Evolutionary conservation across 306 rosid species (phyloP).

Genomic region (Vigna hirtella): DNA sequence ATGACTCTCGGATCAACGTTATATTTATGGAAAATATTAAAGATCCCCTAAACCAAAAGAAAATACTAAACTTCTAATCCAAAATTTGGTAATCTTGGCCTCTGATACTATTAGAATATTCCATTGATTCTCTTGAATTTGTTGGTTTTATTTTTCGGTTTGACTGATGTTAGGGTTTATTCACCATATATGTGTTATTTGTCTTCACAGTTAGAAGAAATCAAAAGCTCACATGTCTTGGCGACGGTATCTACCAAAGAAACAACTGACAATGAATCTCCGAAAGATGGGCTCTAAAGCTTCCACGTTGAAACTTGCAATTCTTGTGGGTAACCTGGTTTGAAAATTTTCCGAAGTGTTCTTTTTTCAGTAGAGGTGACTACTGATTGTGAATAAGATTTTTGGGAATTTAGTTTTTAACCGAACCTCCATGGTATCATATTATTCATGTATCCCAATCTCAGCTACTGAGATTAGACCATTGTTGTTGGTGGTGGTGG

Average conservation of each 20-base stretch:
- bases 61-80: not conserved
- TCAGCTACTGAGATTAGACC: not conserved
- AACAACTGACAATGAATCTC: slow-evolving; percentile 57
- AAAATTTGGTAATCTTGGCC: slow-evolving; percentile 28
- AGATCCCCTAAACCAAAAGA: not conserved
- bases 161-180: slow-evolving; percentile 22
- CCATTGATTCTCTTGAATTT: slow-evolving; percentile 27
- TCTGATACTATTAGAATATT: slow-evolving; percentile 2
- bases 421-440: not conserved
- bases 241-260: slow-evolving; percentile 60
- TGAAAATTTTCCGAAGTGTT: slow-evolving; percentile 7
- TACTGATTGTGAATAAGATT: not conserved
- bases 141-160: slow-evolving; percentile 27
- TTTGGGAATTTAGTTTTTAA: not conserved
- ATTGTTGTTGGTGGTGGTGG: not conserved
- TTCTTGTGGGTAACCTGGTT: slow-evolving; percentile 43
- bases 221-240: slow-evolving; percentile 54
- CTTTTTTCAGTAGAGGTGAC: not conserved
- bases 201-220: slow-evolving; percentile 72
- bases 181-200: slow-evolving; percentile 5
- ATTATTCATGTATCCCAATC: not conserved
- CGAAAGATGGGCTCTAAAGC: slow-evolving; percentile 56
- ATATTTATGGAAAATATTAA: not conserved
- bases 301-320: not conserved
- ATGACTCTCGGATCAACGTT: not conserved